phyloP scores from a whole-genome alignment of 306 rosid genomes.

The Mimosa pudica region DNA sequence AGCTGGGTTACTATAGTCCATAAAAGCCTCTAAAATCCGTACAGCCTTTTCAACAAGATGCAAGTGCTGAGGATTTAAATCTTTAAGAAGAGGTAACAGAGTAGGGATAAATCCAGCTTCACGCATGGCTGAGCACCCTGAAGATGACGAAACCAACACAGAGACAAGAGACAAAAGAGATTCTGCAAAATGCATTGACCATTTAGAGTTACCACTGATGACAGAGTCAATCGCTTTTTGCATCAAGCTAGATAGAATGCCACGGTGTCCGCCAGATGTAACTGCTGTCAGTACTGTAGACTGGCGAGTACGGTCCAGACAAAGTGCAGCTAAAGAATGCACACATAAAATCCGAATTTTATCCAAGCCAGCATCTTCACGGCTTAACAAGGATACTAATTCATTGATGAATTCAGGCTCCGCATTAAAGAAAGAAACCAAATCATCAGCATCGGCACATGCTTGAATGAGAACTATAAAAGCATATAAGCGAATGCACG shows the following conservation, averaged over 20 bases:
- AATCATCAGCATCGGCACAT: constrained; percentile 78
- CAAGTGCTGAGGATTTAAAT: constrained; percentile 84
- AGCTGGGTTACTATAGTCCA: constrained; percentile 98
- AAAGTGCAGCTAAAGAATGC: constrained; percentile 88
- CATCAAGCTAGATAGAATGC: constrained; percentile 92
- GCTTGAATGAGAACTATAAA: constrained; percentile 92
- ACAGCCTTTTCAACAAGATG: constrained; percentile 94
- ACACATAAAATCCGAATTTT: constrained; percentile 78
- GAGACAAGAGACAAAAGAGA: constrained; percentile 87
- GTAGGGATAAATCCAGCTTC: constrained; percentile 99
- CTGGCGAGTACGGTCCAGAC: constrained; percentile 93
- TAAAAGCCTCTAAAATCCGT: constrained; percentile 92
- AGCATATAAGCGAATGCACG: constrained; percentile 92
- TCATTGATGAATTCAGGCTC: constrained; percentile 99
- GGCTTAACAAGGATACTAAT: constrained; percentile 77
- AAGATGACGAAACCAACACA: constrained; percentile 90
- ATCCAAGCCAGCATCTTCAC: constrained; percentile 82
- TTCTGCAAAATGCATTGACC: constrained; percentile 89
- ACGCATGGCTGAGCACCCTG: constrained; percentile 94
- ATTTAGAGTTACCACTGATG: constrained; percentile 62
- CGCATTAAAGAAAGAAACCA: constrained; percentile 85
- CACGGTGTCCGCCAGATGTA: constrained; percentile 98
- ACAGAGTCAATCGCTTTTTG: constrained; percentile 89
- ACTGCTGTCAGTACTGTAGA: constrained; percentile 80
- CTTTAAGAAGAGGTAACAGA: constrained; percentile 89